Conservation (phyloP, 495 filamentous ascomycete species). For the Penicillium crystallinum region DNA sequence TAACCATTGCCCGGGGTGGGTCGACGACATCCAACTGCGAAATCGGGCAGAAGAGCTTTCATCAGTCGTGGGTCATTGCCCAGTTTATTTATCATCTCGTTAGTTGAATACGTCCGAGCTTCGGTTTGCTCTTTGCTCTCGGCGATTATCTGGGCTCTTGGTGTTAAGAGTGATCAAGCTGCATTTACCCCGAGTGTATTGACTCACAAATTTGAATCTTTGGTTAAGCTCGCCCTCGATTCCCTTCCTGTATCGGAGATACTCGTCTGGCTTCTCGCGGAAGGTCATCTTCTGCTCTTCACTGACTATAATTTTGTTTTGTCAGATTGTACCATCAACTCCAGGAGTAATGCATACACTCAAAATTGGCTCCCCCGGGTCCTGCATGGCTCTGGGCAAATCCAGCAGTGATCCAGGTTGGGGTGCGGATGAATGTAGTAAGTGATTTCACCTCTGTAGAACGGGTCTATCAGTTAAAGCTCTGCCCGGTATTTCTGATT, state of each 20-base stretch:
- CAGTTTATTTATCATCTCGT: neutral
- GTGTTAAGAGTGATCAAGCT: too few relatives aligned
- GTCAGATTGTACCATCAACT: too few relatives aligned
- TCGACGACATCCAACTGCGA: slow-evolving; percentile 12
- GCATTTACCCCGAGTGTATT: too few relatives aligned
- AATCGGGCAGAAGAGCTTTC: slow-evolving; percentile 9
- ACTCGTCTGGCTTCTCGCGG: neutral
- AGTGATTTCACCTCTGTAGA: neutral
- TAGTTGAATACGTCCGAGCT: neutral
- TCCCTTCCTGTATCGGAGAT: neutral
- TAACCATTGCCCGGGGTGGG: neutral
- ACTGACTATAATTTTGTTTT: neutral
- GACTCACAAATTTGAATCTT: neutral
- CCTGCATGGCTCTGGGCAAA: neutral
- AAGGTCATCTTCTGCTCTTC: neutral
- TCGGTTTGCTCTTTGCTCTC: too few relatives aligned
- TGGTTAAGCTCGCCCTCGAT: slow-evolving; percentile 22
- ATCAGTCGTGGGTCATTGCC: neutral
- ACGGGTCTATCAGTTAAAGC: too few relatives aligned
- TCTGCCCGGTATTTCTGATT: too few relatives aligned
- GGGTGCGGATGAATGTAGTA: neutral
- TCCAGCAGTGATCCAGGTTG: neutral
- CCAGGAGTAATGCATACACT: neutral
- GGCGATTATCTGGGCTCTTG: too few relatives aligned
- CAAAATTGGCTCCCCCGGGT: neutral